Evolutionary conservation across 495 filamentous ascomycete genomes (phyloP), one percentile per base, ranked within the genome.

Genomic region (Poronia punctata): DNA sequence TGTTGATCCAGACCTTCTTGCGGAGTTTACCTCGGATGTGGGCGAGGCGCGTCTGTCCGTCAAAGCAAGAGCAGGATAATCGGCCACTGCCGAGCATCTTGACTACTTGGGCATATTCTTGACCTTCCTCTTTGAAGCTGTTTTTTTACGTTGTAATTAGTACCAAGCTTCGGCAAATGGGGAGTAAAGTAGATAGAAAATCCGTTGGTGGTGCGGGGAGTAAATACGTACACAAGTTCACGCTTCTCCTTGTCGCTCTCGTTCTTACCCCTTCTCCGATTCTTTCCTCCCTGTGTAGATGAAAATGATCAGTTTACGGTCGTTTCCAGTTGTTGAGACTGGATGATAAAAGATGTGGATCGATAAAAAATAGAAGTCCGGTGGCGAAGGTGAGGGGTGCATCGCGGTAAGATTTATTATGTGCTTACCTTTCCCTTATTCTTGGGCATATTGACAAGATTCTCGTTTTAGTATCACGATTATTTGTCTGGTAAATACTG

Each of bases 1-100:
- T 87, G 74, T 96, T 97, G 78, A 95, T 97, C 87, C 87, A 93
- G 60, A 80, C 76, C 74, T 98, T 98, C 77, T 98, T 98, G 54
- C 93, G 82, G 38, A 98, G 81, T 67, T 98, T 98, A 67, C 92
- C 92, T 23, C 86, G 82, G 64, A 90, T 89, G 49, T 88, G 83
- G 6, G 82, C 85, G 17, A 88, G 78, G 15, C 85, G 80, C 60
- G 85, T 86, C 56, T 83, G 79, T 60, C 92, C 90, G 61, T 98
- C 92, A 70, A 98, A 98, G 77, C 92, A 97, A 44, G 90, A 74
- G 21, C 90, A 90, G 70, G 97, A 90, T 26, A 98, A 79, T 45
- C 92, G 86, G 53, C 92, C 92, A 75, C 97, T 98, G 38, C 92
- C 92, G 32, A 96, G 75, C 92, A 97, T 97, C 75, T 96, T 95